Conservation (phyloP, 805 yeast species). For the Candida jianshihensis region DNA sequence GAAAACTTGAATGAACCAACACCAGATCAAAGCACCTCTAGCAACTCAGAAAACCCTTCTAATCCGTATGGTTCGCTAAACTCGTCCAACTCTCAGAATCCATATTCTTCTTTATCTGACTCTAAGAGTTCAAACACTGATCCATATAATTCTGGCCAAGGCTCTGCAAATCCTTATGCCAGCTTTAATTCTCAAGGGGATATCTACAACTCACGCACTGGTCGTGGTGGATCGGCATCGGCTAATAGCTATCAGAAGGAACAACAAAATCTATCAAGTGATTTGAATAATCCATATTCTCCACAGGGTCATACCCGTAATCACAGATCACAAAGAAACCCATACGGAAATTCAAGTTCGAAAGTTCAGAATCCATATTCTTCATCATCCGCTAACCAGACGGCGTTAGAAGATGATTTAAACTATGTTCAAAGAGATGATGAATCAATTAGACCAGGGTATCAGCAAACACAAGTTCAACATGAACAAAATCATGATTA, state of each 20-base stretch:
- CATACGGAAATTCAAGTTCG: not conserved
- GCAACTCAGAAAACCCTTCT: not conserved
- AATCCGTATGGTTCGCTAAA: conserved; percentile 1
- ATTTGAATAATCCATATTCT: not conserved
- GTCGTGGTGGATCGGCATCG: too few species aligned
- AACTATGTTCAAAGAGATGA: conserved; percentile 10
- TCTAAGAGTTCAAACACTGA: conserved; percentile 4
- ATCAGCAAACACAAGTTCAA: conserved; percentile 2
- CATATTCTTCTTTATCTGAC: too few species aligned
- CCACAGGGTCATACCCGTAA: conserved; percentile 1
- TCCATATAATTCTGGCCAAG: conserved; percentile 4
- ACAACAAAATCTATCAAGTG: not conserved
- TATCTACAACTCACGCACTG: conserved; percentile 2
- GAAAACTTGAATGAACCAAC: not conserved
- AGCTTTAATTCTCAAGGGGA: not conserved
- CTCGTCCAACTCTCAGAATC: conserved; percentile 6
- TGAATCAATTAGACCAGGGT: conserved; percentile 1
- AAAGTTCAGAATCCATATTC: not conserved
- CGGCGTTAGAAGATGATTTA: conserved; percentile 8
- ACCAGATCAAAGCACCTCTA: too few species aligned
- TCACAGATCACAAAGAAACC: not conserved
- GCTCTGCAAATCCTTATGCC: conserved; percentile 2
- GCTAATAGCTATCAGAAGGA: not conserved
- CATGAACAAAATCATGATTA: conserved; percentile 10
- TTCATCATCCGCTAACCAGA: not conserved